phyloP scores from a whole-genome alignment of 495 filamentous ascomycete species.

The Talaromyces wortmannii region DNA sequence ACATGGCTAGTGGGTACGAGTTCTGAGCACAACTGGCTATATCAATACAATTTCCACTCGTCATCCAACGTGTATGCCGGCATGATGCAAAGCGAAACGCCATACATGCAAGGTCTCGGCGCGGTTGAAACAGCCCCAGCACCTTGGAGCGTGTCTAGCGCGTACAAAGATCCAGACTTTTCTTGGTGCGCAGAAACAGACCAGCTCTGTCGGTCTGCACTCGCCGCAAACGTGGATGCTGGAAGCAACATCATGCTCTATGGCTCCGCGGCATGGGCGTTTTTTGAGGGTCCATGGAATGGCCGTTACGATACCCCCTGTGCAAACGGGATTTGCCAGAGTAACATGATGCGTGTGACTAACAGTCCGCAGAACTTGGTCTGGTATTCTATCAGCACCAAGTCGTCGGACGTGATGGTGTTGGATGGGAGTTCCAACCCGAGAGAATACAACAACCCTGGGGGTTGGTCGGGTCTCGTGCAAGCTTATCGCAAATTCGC shows the following conservation, averaged over 20 bases:
- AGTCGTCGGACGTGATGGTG: slow-evolving; percentile 4
- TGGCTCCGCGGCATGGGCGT: slow-evolving; percentile 30
- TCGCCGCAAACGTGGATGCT: slow-evolving; percentile 12
- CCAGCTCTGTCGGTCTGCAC: slow-evolving; percentile 19
- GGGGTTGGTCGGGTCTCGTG: slow-evolving; percentile 4
- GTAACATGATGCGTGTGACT: slow-evolving; percentile 7
- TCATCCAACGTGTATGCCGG: slow-evolving; percentile 26
- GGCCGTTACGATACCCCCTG: slow-evolving; percentile 3
- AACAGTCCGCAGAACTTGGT: slow-evolving; percentile 1
- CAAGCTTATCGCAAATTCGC: slow-evolving; percentile 5
- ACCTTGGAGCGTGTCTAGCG: slow-evolving; percentile 17
- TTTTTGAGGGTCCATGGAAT: slow-evolving; percentile 19
- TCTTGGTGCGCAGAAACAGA: slow-evolving; percentile 6
- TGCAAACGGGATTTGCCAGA: slow-evolving; percentile 2
- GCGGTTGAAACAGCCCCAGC: slow-evolving; percentile 11
- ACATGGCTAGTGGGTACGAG: slow-evolving; percentile 18
- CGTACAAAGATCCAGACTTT: slow-evolving; percentile 26
- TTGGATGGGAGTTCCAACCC: neutral
- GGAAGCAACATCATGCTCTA: slow-evolving; percentile 38
- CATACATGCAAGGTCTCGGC: slow-evolving; percentile 22
- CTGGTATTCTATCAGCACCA: slow-evolving; percentile 7
- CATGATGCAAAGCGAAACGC: slow-evolving; percentile 23
- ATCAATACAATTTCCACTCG: slow-evolving; percentile 25
- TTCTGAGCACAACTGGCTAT: slow-evolving; percentile 28
- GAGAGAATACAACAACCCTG: slow-evolving; percentile 2